phyloP scores from a whole-genome alignment of 2,329 filamentous ascomycete genomes.

The Ceratocystis destructans region DNA sequence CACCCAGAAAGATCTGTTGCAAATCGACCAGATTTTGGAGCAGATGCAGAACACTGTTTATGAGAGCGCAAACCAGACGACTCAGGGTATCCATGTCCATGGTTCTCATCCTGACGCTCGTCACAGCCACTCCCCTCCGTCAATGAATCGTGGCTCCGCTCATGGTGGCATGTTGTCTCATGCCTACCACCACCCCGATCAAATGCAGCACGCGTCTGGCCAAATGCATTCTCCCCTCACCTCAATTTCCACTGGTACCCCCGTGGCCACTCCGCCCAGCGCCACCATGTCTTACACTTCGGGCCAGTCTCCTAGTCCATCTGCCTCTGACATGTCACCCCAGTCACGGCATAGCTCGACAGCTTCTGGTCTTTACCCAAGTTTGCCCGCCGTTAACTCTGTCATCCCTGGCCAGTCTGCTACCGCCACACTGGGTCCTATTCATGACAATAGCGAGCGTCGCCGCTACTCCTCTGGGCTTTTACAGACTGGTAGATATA shows the following conservation, averaged over 20 bases:
- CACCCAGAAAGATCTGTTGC: constrained; percentile 84
- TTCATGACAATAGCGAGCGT: constrained; percentile 48
- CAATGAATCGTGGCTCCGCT: constrained; percentile 26
- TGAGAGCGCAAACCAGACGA: constrained; percentile 74
- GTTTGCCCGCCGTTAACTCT: constrained; percentile 50
- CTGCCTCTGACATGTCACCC: constrained; percentile 55
- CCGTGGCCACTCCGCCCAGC: constrained; percentile 62
- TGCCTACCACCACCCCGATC: constrained; percentile 21
- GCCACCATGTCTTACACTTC: constrained; percentile 65
- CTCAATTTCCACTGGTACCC: constrained; percentile 52
- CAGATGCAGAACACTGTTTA: constrained; percentile 95
- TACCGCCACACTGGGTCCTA: constrained; percentile 57
- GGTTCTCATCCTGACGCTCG: constrained; percentile 53
- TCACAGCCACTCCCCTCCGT: constrained; percentile 40
- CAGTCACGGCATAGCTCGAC: constrained; percentile 47
- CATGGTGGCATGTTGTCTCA: constrained; percentile 21
- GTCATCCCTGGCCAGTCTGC: constrained; percentile 55
- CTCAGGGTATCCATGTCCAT: constrained; percentile 64
- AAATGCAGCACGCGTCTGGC: constrained; percentile 30
- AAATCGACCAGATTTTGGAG: constrained; percentile 88
- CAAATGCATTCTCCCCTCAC: constrained; percentile 48
- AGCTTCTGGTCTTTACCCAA: constrained; percentile 57
- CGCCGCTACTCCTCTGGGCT: constrained; percentile 54
- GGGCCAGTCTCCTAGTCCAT: constrained; percentile 59
- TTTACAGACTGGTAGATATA: constrained; percentile 44